Conservation (phyloP, 495 filamentous ascomycete genomes). For the Penicillium waksmanii region DNA sequence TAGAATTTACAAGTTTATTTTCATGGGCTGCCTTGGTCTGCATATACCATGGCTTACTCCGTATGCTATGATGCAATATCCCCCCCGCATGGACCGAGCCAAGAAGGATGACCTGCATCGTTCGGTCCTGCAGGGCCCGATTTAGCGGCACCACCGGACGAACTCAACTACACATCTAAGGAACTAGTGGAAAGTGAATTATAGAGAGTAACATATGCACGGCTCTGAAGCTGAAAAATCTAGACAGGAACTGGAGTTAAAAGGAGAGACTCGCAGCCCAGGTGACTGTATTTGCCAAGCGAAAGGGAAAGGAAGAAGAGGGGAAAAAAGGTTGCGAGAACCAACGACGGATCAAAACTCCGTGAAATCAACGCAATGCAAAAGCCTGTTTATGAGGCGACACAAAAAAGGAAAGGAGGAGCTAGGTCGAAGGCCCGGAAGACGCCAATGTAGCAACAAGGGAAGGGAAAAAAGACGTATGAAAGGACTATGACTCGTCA, state of each 20-base stretch:
- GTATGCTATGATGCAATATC: slow-evolving; percentile 21
- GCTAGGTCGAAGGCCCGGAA: slow-evolving; percentile 21
- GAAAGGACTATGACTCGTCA: slow-evolving; percentile 43
- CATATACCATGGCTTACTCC: not conserved
- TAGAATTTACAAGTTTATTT: too few species aligned
- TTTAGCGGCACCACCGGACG: slow-evolving; percentile 4
- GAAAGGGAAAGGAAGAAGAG: slow-evolving; percentile 12
- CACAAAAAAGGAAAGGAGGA: slow-evolving; percentile 18
- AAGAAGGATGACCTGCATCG: slow-evolving; percentile 29
- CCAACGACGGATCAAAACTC: slow-evolving; percentile 27
- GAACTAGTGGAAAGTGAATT: not conserved
- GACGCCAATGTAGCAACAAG: slow-evolving; percentile 30
- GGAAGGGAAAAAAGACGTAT: slow-evolving; percentile 18
- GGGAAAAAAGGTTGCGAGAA: slow-evolving; percentile 19
- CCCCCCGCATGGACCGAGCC: slow-evolving; percentile 31
- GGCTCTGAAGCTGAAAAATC: slow-evolving; percentile 24
- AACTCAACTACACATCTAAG: not conserved
- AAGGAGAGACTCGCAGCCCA: slow-evolving; percentile 18
- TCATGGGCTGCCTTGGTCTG: too few species aligned
- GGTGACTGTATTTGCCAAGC: slow-evolving; percentile 30
- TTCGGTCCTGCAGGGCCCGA: slow-evolving; percentile 12
- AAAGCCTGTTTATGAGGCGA: slow-evolving; percentile 23
- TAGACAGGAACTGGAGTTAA: slow-evolving; percentile 26
- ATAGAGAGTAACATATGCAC: slow-evolving; percentile 26
- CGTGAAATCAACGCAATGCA: slow-evolving; percentile 36